Base-by-base conservation (phyloP, 2,329 filamentous ascomycete genomes). In the Diaporthe citri region DNA sequence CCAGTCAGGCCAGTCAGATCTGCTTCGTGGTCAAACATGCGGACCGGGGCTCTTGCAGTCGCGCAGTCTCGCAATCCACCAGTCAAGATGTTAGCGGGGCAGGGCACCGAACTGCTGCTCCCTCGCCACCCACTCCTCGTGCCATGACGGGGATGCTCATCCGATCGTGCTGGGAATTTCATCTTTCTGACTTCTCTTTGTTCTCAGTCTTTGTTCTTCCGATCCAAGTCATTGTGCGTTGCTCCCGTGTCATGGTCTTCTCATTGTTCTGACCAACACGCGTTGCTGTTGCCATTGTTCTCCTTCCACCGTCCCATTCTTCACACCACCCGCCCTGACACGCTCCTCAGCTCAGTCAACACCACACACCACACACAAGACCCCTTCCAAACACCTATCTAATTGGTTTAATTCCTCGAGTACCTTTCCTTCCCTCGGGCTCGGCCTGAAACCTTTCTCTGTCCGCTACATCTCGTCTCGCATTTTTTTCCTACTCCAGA, bases 1-100 rank as follows among this genome's bases (percentile, higher is more conserved):
- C 75, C 75, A 75, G 75, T 71, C 73, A 70, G 25, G 36, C 75
- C 75, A 76, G 72, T 76, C 72, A 75, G 31, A 70, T 56, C 25
- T 41, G 60, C 43, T n/a, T 41, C 62, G 46, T 70, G 52, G 60
- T 66, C 72, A 74, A 72, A 75, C 73, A 71, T 70, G 60, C 67
- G 31, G 39, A 43, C 55, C 55, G 25, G 60, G 60, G 41, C 3
- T 31, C 28, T 13, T 64, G 60, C 60, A 48, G 59, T 64, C 60
- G 25, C 41, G 60, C 59, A 64, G 59, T 39, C 59, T 25, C 15
- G 51, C 12, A 25, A 28, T 55, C 62, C 62, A 64, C 60, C 41
- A 46, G 60, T 64, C 60, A 25, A 46, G 15, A 62, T 41, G 57
- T 20, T 43, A 36, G 13, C 36, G 28, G 36, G 36, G 36, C 56